Evolutionary conservation across 1,284 basidiomycete genomes (phyloP).

Genomic region (Abortiporus biennis): DNA sequence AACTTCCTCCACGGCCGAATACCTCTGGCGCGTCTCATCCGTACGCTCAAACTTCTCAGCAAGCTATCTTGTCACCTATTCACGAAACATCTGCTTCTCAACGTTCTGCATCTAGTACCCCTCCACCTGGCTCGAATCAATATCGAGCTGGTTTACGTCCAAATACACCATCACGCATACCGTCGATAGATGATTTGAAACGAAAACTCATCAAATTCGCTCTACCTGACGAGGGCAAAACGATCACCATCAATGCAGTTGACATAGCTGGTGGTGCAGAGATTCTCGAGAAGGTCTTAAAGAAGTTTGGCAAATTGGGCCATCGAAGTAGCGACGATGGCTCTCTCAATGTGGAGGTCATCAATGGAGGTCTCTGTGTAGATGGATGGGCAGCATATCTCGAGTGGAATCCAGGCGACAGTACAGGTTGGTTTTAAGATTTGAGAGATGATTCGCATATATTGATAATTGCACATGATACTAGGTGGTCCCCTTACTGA

Average conservation of each 20-base stretch:
- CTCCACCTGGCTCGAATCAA: constrained; percentile 46
- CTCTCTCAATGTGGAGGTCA: constrained; percentile 46
- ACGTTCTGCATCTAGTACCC: constrained; percentile 34
- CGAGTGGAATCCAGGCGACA: constrained; percentile 50
- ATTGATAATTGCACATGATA: constrained; percentile 7
- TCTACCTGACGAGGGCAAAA: constrained; percentile 71
- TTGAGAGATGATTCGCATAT: neutral
- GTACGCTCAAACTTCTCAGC: constrained; percentile 24
- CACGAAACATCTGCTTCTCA: constrained; percentile 49
- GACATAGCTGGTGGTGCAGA: constrained; percentile 78
- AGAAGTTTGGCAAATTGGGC: constrained; percentile 78
- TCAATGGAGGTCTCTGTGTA: constrained; percentile 65
- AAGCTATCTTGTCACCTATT: constrained; percentile 56
- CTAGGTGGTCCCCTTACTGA: constrained; percentile 75
- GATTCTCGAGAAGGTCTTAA: constrained; percentile 80
- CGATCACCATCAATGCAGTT: constrained; percentile 74
- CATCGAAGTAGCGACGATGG: constrained; percentile 40
- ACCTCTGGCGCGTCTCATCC: constrained; percentile 22
- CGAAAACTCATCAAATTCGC: constrained; percentile 84
- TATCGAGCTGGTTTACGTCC: constrained; percentile 37
- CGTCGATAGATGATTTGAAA: constrained; percentile 72
- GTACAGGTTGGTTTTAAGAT: constrained; percentile 36
- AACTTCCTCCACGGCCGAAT: constrained; percentile 34
- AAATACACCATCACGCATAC: constrained; percentile 39
- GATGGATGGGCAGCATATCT: constrained; percentile 88